These are phyloP conservation scores for Phellinidium pouzarii DNA, from an alignment of 1,284 basidiomycete species.

Conservation along the genomic window DNA sequence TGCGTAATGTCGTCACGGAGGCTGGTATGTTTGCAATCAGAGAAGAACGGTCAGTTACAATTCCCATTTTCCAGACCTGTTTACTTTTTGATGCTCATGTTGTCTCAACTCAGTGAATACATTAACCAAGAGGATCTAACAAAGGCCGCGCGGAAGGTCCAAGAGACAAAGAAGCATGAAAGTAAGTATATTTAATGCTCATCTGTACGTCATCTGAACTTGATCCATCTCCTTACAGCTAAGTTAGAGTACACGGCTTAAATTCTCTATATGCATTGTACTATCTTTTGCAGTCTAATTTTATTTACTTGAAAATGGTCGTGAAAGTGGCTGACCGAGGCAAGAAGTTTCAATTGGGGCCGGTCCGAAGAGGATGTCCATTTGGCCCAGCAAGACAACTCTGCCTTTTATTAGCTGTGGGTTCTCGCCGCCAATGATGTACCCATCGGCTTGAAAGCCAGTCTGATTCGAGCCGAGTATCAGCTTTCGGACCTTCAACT, in stretches of 20 bases:
- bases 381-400: slow-evolving; percentile 43
- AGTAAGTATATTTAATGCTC: slow-evolving; percentile 42
- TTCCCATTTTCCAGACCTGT: slow-evolving; percentile 5
- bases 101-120: slow-evolving; percentile 58
- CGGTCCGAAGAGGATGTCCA: slow-evolving; percentile 45
- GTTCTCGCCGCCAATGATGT: slow-evolving; percentile 51
- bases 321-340: slow-evolving; percentile 47
- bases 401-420: slow-evolving; percentile 31
- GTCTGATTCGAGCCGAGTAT: slow-evolving; percentile 47
- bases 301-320: slow-evolving; percentile 25
- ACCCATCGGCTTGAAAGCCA: slow-evolving; percentile 32
- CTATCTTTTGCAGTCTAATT: background rate
- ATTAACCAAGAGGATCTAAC: slow-evolving; percentile 92
- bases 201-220: background rate
- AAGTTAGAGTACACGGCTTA: slow-evolving; percentile 55
- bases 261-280: slow-evolving; percentile 13
- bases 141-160: slow-evolving; percentile 96
- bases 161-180: slow-evolving; percentile 95
- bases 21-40: slow-evolving; percentile 99
- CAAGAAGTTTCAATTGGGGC: slow-evolving; percentile 41
- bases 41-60: slow-evolving; percentile 68
- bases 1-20: slow-evolving; percentile 96
- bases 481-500: no score
- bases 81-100: background rate
- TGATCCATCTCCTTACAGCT: slow-evolving; percentile 30